Conservation (phyloP, 2,329 filamentous ascomycete species). For the Ceratocystis cacaofunesta region DNA sequence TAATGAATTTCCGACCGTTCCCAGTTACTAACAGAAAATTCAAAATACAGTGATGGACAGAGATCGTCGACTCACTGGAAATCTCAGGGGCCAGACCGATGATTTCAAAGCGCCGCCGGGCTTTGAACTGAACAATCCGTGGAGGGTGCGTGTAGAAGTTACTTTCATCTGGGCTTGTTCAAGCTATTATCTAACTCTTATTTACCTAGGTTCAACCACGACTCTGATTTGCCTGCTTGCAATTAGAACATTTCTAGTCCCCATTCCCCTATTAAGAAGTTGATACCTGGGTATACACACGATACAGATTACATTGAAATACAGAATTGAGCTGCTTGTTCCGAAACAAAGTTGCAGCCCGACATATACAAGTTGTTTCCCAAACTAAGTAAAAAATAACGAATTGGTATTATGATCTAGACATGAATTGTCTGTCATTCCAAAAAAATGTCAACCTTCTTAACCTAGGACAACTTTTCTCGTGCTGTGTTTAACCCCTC, state of each 20-base stretch:
- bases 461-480: constrained; percentile 38
- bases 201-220: constrained; percentile 12
- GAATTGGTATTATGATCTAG: not conserved
- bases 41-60: constrained; percentile 46
- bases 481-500: constrained; percentile 79
- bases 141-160: constrained; percentile 34
- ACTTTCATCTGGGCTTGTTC: not conserved
- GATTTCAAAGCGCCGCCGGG: constrained; percentile 39
- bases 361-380: not conserved
- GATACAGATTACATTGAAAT: constrained; percentile 18
- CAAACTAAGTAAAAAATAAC: no score
- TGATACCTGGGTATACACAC: constrained; percentile 13
- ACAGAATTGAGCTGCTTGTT: constrained; percentile 5
- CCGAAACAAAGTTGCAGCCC: not conserved
- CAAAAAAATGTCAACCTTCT: constrained; percentile 18
- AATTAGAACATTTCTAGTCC: not conserved
- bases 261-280: constrained; percentile 18
- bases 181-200: not conserved
- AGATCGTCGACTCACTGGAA: constrained; percentile 45
- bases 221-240: not conserved
- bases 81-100: constrained; percentile 43
- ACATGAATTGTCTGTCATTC: constrained; percentile 10
- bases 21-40: constrained; percentile 13
- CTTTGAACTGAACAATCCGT: constrained; percentile 48
- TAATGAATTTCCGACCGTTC: not conserved